phyloP scores from a whole-genome alignment of 345 rosid genomes.

The Kandelia obovata region DNA sequence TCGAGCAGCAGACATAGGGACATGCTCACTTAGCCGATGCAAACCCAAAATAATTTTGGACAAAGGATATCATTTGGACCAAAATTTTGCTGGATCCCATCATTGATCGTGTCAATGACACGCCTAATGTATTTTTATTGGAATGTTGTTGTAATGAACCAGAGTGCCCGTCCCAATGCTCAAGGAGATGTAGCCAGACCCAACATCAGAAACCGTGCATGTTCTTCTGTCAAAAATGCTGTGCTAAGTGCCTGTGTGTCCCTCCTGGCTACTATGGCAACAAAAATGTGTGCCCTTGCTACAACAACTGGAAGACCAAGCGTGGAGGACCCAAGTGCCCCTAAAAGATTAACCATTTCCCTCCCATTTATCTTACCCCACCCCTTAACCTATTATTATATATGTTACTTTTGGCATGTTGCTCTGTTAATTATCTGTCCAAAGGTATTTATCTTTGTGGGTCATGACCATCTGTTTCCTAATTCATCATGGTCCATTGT shows the following conservation, averaged over 20 bases:
- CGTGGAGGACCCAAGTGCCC: constrained; percentile 33
- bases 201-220: constrained; percentile 33
- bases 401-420: not conserved
- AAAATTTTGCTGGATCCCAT: too few relatives aligned
- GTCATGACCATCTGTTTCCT: too few relatives aligned
- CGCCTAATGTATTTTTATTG: not conserved
- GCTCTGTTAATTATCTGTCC: too few relatives aligned
- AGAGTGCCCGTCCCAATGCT: constrained; percentile 54
- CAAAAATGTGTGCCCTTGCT: constrained; percentile 32
- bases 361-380: not conserved
- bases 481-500: too few relatives aligned
- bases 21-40: too few relatives aligned
- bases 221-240: constrained; percentile 34
- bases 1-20: too few relatives aligned
- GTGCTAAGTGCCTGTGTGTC: constrained; percentile 30
- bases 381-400: not conserved
- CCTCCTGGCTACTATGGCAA: constrained; percentile 21
- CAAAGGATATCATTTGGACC: too few relatives aligned
- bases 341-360: not conserved
- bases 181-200: constrained; percentile 29
- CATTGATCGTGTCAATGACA: too few relatives aligned
- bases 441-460: too few relatives aligned
- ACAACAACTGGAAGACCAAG: constrained; percentile 38
- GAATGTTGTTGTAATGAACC: constrained; percentile 30
- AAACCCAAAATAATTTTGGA: too few relatives aligned